These are phyloP conservation scores for Cyphellophora europaea DNA, from an alignment of 2,329 filamentous ascomycete genomes.

Conservation along the genomic window DNA sequence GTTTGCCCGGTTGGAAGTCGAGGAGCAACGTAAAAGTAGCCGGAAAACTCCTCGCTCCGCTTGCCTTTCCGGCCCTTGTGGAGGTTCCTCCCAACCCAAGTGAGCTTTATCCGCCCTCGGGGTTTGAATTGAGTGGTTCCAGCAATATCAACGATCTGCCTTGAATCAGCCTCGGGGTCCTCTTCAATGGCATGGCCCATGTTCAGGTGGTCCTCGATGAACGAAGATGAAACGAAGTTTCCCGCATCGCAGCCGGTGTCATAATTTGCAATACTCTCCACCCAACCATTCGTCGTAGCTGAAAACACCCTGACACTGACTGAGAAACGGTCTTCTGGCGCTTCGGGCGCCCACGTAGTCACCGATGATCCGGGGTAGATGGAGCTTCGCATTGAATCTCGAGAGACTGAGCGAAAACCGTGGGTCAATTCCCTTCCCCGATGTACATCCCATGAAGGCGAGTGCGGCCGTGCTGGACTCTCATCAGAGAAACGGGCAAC, in stretches of 20 bases:
- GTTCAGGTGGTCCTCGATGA: not conserved
- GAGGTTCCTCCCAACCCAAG: not conserved
- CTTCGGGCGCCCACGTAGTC: not conserved
- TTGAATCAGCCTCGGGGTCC: not conserved
- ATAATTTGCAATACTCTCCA: not conserved
- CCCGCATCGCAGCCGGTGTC: not conserved
- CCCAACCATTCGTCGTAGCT: not conserved
- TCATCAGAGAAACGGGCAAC: not conserved
- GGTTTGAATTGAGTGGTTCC: not conserved
- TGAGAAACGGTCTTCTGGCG: not conserved
- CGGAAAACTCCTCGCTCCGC: not conserved
- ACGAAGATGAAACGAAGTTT: slow-evolving; percentile 1
- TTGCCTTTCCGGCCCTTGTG: not conserved
- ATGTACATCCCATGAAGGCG: not conserved
- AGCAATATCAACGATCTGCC: not conserved
- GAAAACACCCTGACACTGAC: not conserved
- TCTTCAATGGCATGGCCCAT: not conserved
- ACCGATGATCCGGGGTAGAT: not conserved
- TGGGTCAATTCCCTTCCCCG: not conserved
- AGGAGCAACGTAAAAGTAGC: not conserved
- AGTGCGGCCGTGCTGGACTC: not conserved
- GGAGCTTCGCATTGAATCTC: not conserved
- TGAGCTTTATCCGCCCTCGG: not conserved
- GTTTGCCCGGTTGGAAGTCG: not conserved
- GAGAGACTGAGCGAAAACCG: not conserved